Base-by-base conservation (phyloP, 2,329 filamentous ascomycete genomes). In the Aspergillus uvarum region DNA sequence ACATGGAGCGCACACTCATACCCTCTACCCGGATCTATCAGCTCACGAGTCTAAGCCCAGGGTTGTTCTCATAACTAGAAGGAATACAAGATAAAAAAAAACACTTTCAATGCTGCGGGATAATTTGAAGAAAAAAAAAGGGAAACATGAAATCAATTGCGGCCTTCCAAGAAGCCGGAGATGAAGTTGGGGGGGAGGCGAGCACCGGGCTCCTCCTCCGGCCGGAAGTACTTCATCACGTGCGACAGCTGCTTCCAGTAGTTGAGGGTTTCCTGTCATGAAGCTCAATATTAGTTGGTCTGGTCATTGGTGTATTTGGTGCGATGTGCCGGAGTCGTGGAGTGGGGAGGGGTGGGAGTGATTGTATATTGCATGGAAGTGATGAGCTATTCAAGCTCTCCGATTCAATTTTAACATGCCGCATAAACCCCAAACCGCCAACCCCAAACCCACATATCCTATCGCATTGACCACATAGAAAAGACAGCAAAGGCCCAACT, bases 201-300 rank as follows among this genome's bases (percentile, higher is more conserved):
- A 69, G 86, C 83, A 67, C 82, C 91, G 76, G 83, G 89, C 77
- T 87, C 91, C 82, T 87, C 91, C 78, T 98, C 93, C 70, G 88
- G 85, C 75, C 93, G 88, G 85, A 98, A 99, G 80, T 96, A 99
- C 71, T 95, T 92, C 85, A 99, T 92, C 69, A 99, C 85, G 77
- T 99, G 95, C 65, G 90, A 90, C 63, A 93, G 84, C 80, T 99
- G 95, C 81, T 97, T 96, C 95, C 95, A 99, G 84, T 90, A 99
- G 82, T 99, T 99, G 83, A 99, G 87, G 56, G 91, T 99, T 84
- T 99, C 95, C 93, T 97, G 32, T 3, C 35, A 51, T 38, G 6
- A 2, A 47, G 8, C 4, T 5, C 16, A 8, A 21, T 19, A 29
- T 64, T 31, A 65, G 61, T 21, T 50, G 51, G 12, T 31, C 21